Percentiles rank a stretch among this genome's conserved stretches.
Conservation (phyloP, 1,139 yeast genomes). For the Debaryomycetaceae sp. region DNA sequence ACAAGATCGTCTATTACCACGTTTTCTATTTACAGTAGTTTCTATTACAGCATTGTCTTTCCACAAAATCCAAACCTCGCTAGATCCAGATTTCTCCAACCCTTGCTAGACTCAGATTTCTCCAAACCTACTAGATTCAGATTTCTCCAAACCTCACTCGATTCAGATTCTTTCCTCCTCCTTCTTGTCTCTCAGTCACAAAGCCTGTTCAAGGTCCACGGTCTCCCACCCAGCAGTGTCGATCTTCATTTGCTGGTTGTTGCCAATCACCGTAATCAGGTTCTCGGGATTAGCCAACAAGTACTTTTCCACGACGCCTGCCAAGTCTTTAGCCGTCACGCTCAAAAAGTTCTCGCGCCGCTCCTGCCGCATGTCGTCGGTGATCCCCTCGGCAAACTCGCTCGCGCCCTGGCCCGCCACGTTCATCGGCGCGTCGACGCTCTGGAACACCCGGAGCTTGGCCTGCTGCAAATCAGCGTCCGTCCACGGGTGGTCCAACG, state of each 20-base stretch:
- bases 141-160: no score
- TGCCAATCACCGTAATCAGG: constrained; percentile 42
- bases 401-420: constrained; percentile 68
- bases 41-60: no score
- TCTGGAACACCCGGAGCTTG: constrained; percentile 80
- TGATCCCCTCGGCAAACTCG: constrained; percentile 57
- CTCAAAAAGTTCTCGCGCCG: constrained; percentile 67
- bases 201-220: no score
- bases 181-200: no score
- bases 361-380: constrained; percentile 70
- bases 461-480: constrained; percentile 75
- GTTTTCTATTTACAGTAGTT: no score
- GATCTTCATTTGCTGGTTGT: constrained; percentile 23
- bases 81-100: no score
- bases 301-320: constrained; percentile 52
- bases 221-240: constrained; percentile 7
- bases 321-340: constrained; percentile 52
- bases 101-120: no score
- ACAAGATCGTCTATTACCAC: no score
- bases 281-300: constrained; percentile 24
- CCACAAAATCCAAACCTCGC: no score
- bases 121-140: no score
- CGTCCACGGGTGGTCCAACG: constrained; percentile 40
- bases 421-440: constrained; percentile 82
- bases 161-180: no score